Evolutionary conservation across 768 basidiomycete species (phyloP).

Genomic region (Collybia sp.): DNA sequence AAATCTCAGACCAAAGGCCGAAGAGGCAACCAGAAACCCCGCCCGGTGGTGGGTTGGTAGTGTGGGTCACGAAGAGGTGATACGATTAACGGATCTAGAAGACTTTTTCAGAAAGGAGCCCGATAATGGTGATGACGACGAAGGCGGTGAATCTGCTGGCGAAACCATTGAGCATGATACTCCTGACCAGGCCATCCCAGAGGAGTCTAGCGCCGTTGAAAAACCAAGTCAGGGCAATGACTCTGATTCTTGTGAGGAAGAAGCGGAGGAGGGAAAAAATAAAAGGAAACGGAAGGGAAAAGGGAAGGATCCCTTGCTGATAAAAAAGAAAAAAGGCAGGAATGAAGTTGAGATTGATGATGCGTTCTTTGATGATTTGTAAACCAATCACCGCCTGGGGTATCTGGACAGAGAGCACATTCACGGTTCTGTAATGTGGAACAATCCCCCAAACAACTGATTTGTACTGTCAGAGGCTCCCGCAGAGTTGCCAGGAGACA

Average conservation of each 20-base stretch:
- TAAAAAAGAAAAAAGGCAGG: constrained; percentile 53
- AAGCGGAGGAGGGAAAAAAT: constrained; percentile 23
- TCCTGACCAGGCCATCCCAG: constrained; percentile 13
- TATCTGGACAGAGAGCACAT: no score
- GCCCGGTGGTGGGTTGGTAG: constrained; percentile 84
- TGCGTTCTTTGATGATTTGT: constrained; percentile 68
- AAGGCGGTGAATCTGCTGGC: constrained; percentile 31
- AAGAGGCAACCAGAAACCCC: constrained; percentile 10
- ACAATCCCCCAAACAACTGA: no score
- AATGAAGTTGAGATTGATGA: constrained; percentile 54
- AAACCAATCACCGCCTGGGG: constrained; percentile 9
- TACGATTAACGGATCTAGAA: constrained; percentile 82
- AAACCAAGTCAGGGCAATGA: not conserved
- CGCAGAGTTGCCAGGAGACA: no score
- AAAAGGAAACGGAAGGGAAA: constrained; percentile 56
- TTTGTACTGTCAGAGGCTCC: no score
- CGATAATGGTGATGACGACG: constrained; percentile 18
- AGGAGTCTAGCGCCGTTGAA: constrained; percentile 9
- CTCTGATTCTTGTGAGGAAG: constrained; percentile 14
- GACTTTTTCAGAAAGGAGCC: constrained; percentile 50
- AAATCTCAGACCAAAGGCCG: constrained; percentile 6
- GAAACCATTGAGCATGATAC: constrained; percentile 21
- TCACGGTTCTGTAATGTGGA: no score
- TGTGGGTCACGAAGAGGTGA: constrained; percentile 82
- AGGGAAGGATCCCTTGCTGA: constrained; percentile 41